Evolutionary conservation across 1,139 yeast genomes (phyloP).

Genomic region (Blastobotrys raffinosifermentans): DNA sequence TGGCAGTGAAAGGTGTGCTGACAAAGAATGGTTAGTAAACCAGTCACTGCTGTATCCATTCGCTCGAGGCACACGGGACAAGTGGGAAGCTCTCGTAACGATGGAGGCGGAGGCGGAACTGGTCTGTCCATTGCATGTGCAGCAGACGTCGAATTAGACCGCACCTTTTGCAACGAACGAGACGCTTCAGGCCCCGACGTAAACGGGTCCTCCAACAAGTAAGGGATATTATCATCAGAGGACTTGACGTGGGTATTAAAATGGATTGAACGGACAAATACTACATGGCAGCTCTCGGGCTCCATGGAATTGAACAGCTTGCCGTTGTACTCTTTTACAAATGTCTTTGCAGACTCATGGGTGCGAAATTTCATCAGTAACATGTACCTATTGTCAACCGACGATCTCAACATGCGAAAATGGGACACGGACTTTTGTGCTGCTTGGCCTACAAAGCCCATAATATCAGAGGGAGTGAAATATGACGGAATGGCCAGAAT

Average conservation of each 20-base stretch:
- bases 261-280: conserved; percentile 45
- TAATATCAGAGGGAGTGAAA: conserved; percentile 74
- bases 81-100: conserved; percentile 67
- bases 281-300: conserved; percentile 78
- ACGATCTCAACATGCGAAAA: conserved; percentile 64
- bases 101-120: conserved; percentile 30
- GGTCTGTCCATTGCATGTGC: conserved; percentile 21
- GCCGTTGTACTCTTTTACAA: conserved; percentile 66
- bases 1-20: conserved; percentile 93
- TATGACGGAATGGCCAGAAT: conserved; percentile 84
- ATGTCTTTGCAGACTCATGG: conserved; percentile 49
- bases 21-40: conserved; percentile 81
- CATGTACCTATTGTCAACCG: conserved; percentile 64
- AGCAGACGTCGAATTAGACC: conserved; percentile 2
- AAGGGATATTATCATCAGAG: conserved; percentile 44
- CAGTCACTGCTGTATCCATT: conserved; percentile 78
- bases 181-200: conserved; percentile 31
- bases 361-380: conserved; percentile 70
- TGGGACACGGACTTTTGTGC: conserved; percentile 58
- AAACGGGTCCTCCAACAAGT: conserved; percentile 69
- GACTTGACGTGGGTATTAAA: conserved; percentile 12
- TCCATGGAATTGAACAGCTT: conserved; percentile 79
- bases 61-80: conserved; percentile 93
- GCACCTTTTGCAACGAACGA: conserved; percentile 1
- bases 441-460: conserved; percentile 70